Evolutionary conservation across 1,139 yeast genomes (phyloP).

Genomic region (Pichia sp.): DNA sequence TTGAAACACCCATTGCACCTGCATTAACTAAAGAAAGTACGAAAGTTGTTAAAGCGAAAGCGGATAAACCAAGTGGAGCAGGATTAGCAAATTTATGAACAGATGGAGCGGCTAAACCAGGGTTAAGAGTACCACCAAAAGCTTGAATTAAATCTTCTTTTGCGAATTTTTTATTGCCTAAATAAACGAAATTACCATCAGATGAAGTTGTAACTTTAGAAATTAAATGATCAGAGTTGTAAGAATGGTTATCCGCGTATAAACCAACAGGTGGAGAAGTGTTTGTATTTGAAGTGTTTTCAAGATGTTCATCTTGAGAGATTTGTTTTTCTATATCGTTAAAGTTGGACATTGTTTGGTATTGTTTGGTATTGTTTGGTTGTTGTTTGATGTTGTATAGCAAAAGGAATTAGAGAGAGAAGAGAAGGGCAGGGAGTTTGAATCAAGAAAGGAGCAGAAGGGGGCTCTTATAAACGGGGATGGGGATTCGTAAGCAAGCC

Average conservation of each 20-base stretch:
- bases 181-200: constrained; percentile 52
- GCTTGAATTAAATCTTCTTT: constrained; percentile 56
- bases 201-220: constrained; percentile 24
- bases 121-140: constrained; percentile 68
- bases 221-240: constrained; percentile 13
- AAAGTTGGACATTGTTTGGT: constrained; percentile 13
- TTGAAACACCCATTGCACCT: constrained; percentile 52
- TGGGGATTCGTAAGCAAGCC: too few species aligned
- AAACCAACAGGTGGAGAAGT: constrained; percentile 14
- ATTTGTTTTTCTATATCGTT: constrained; percentile 27
- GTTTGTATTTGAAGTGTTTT: constrained; percentile 9
- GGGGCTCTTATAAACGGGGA: neutral
- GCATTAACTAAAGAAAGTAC: constrained; percentile 63
- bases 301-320: constrained; percentile 23
- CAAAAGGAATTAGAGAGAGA: too few species aligned
- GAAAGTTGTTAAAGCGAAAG: constrained; percentile 81
- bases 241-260: constrained; percentile 13
- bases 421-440: neutral
- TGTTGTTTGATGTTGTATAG: neutral
- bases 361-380: neutral
- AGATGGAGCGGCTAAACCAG: constrained; percentile 61
- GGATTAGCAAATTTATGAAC: constrained; percentile 77
- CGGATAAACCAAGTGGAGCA: constrained; percentile 79
- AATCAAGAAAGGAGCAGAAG: neutral
- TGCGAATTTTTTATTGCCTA: constrained; percentile 68